Percentiles rank a stretch among this genome's conserved stretches.
phyloP scores from a whole-genome alignment of 2,329 filamentous ascomycete genomes.

The Pestalotiopsis sp. region DNA sequence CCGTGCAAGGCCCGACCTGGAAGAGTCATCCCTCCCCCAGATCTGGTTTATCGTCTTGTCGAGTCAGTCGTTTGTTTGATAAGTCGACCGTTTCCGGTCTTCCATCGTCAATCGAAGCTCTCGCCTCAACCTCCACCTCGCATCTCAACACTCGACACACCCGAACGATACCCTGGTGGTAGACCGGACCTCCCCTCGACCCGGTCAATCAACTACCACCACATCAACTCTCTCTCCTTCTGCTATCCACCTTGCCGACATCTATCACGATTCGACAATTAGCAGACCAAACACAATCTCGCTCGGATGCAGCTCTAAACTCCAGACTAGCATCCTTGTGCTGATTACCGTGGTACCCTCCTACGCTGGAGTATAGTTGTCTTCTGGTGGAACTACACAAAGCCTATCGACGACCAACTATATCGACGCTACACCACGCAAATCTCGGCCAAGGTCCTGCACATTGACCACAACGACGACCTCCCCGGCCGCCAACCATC shows the following conservation, averaged over 20 bases:
- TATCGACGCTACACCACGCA: conserved; percentile 21
- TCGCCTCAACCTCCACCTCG: not conserved
- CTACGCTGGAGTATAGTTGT: conserved; percentile 26
- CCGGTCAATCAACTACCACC: conserved; percentile 27
- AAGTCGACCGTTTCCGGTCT: conserved; percentile 25
- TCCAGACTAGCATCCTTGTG: conserved; percentile 25
- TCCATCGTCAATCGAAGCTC: not conserved
- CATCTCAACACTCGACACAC: not conserved
- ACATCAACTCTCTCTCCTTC: conserved; percentile 19
- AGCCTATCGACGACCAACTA: conserved; percentile 25
- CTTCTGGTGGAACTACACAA: conserved; percentile 20
- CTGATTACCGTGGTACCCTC: conserved; percentile 28
- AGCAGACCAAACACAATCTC: conserved; percentile 17
- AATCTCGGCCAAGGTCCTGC: conserved; percentile 3
- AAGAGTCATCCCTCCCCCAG: conserved; percentile 52
- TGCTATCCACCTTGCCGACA: conserved; percentile 11
- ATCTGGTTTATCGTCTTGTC: conserved; percentile 31
- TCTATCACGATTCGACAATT: not conserved
- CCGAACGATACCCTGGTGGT: conserved; percentile 19
- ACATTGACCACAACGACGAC: not conserved
- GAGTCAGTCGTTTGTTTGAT: conserved; percentile 31
- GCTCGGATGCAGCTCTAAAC: conserved; percentile 31
- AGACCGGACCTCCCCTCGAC: conserved; percentile 25
- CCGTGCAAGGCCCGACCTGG: conserved; percentile 27
- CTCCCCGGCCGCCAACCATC: conserved; percentile 13